Evolutionary conservation across 2,329 filamentous ascomycete genomes (phyloP).

Genomic region (Pleomassaria siparia): DNA sequence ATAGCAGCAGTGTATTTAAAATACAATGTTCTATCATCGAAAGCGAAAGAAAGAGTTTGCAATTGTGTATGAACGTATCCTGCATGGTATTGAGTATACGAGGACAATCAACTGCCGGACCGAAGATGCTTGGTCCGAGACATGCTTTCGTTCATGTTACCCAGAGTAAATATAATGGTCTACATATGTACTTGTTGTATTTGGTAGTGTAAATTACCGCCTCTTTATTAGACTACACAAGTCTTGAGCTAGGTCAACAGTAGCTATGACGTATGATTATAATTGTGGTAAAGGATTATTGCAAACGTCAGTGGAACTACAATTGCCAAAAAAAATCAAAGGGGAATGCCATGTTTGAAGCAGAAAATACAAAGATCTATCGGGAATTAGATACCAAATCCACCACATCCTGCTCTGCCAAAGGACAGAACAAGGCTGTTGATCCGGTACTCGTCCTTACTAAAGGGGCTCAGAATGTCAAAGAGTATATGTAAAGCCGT

Average conservation of each 20-base stretch:
- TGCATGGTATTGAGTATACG: not conserved
- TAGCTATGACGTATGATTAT: too few species aligned
- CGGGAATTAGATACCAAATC: slow-evolving; percentile 27
- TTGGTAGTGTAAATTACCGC: too few species aligned
- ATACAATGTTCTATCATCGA: not conserved
- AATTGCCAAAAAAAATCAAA: too few species aligned
- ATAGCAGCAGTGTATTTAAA: not conserved
- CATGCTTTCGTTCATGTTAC: too few species aligned
- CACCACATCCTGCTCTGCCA: slow-evolving; percentile 27
- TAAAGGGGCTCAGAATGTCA: slow-evolving; percentile 7
- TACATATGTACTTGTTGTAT: too few species aligned
- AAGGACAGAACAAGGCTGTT: slow-evolving; percentile 26
- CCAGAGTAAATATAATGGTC: too few species aligned
- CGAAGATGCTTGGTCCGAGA: too few species aligned
- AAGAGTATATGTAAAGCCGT: slow-evolving; percentile 5
- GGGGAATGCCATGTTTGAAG: slow-evolving; percentile 8
- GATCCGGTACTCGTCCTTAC: slow-evolving; percentile 13
- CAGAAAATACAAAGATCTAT: slow-evolving; percentile 29
- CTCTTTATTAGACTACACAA: too few species aligned
- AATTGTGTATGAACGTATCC: not conserved
- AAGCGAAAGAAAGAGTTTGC: too few species aligned
- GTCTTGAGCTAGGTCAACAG: too few species aligned
- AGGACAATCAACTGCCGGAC: not conserved
- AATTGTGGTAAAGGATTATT: too few species aligned
- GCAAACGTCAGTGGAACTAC: too few species aligned